A percentile compares a stretch with the other conserved stretches of the same genome.
phyloP scores from a whole-genome alignment of 176 grass and related monocot species.

The Carex parvula region DNA sequence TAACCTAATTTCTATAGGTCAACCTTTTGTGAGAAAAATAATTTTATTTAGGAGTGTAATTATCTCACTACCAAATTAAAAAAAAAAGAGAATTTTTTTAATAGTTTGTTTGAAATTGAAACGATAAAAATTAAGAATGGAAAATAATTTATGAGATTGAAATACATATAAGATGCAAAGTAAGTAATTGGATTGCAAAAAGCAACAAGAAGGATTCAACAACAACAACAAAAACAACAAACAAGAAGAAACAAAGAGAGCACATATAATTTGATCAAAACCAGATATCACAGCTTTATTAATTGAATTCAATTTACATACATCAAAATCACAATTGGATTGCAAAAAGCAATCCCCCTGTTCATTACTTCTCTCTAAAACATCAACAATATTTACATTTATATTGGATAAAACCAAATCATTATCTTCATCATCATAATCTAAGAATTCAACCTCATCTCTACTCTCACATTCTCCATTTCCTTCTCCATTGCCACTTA shows the following conservation, averaged over 20 bases:
- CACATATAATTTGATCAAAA: background rate
- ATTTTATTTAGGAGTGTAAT: background rate
- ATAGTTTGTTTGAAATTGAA: too few relatives aligned
- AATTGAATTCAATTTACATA: slow-evolving; percentile 15
- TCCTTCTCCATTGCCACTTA: background rate
- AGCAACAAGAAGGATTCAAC: too few relatives aligned
- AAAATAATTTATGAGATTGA: too few relatives aligned
- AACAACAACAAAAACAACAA: too few relatives aligned
- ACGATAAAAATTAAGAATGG: background rate
- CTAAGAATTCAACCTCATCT: slow-evolving; percentile 16
- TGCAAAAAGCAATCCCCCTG: background rate
- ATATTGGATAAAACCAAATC: slow-evolving; percentile 7
- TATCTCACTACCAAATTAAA: background rate
- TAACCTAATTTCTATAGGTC: too few relatives aligned
- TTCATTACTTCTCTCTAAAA: slow-evolving; percentile 5
- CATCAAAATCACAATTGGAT: slow-evolving; percentile 11
- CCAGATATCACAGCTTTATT: slow-evolving; percentile 12
- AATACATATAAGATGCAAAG: too few relatives aligned
- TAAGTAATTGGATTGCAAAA: background rate
- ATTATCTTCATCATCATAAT: background rate
- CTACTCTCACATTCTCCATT: slow-evolving; percentile 8
- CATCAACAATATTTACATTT: background rate
- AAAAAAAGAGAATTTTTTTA: background rate
- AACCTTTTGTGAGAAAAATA: background rate
- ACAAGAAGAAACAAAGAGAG: background rate